Evolutionary conservation across 208 protist genomes (phyloP).

Genomic region (Wallacemonas sp.): DNA sequence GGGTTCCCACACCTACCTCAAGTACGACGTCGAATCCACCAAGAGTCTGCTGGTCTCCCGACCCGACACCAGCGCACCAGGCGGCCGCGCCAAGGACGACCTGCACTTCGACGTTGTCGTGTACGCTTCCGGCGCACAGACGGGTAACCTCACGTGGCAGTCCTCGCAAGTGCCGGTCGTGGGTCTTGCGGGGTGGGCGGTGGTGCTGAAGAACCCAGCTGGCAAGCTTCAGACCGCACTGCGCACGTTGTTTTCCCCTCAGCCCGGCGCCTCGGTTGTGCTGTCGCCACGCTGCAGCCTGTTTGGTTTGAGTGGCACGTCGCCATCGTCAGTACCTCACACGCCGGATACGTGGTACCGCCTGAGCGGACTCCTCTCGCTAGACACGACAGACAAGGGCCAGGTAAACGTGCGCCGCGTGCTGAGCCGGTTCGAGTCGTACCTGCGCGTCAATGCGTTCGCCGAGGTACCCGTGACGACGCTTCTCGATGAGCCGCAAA

Average conservation of each 20-base stretch:
- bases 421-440: constrained; percentile 51
- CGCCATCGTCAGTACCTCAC: not conserved
- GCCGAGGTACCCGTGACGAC: constrained; percentile 27
- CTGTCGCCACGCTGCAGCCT: constrained; percentile 34
- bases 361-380: constrained; percentile 54
- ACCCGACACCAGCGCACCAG: constrained; percentile 16
- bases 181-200: constrained; percentile 48
- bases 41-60: constrained; percentile 56
- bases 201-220: constrained; percentile 15
- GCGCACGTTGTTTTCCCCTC: constrained; percentile 20
- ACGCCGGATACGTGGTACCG: constrained; percentile 13
- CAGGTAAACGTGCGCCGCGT: constrained; percentile 6
- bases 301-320: constrained; percentile 23
- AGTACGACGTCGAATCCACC: constrained; percentile 59
- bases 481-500: not conserved
- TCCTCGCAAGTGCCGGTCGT: constrained; percentile 69
- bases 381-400: constrained; percentile 37
- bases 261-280: constrained; percentile 14
- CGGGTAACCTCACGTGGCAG: constrained; percentile 48
- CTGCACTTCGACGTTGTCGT: constrained; percentile 74
- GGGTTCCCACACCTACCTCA: constrained; percentile 47
- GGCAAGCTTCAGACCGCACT: constrained; percentile 19
- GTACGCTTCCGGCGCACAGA: constrained; percentile 58
- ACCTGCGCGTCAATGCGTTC: constrained; percentile 52
- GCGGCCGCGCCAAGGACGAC: constrained; percentile 24